A percentile compares a stretch with the other conserved stretches of the same genome.
Evolutionary conservation across 2,329 filamentous ascomycete species (phyloP).

Genomic region (Claviceps sp.): DNA sequence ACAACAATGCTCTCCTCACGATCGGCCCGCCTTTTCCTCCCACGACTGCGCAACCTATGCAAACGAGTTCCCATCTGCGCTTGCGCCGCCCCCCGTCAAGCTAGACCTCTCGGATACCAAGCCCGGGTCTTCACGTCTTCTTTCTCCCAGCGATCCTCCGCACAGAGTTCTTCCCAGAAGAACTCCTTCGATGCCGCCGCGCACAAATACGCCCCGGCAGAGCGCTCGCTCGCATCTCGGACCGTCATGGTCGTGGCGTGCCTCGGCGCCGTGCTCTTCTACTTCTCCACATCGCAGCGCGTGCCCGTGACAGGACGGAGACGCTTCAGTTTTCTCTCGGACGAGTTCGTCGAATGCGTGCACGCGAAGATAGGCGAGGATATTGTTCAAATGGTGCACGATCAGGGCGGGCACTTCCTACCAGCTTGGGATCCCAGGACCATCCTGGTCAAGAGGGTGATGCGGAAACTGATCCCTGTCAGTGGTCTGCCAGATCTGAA

Average conservation of each 20-base stretch:
- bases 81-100: background rate
- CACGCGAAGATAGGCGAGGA: slow-evolving; percentile 14
- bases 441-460: slow-evolving; percentile 46
- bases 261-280: slow-evolving; percentile 40
- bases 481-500: slow-evolving; percentile 43
- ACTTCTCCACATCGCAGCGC: slow-evolving; percentile 55
- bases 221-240: slow-evolving; percentile 17
- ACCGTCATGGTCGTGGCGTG: slow-evolving; percentile 27
- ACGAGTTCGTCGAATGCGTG: slow-evolving; percentile 37
- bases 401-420: slow-evolving; percentile 41
- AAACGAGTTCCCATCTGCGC: background rate
- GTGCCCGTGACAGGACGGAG: slow-evolving; percentile 59
- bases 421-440: slow-evolving; percentile 44
- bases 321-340: slow-evolving; percentile 57
- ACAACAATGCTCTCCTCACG: background rate
- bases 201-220: slow-evolving; percentile 14
- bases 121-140: background rate
- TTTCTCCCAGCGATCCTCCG: slow-evolving; percentile 8
- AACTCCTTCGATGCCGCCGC: slow-evolving; percentile 14
- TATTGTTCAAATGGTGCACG: slow-evolving; percentile 40
- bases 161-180: slow-evolving; percentile 6
- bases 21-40: background rate
- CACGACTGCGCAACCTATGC: background rate
- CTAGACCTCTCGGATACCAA: background rate
- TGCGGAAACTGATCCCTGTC: slow-evolving; percentile 53